A percentile compares a stretch with the other conserved stretches of the same genome.
phyloP scores from a whole-genome alignment of 768 basidiomycete species.

The Amanita polypyramis region DNA sequence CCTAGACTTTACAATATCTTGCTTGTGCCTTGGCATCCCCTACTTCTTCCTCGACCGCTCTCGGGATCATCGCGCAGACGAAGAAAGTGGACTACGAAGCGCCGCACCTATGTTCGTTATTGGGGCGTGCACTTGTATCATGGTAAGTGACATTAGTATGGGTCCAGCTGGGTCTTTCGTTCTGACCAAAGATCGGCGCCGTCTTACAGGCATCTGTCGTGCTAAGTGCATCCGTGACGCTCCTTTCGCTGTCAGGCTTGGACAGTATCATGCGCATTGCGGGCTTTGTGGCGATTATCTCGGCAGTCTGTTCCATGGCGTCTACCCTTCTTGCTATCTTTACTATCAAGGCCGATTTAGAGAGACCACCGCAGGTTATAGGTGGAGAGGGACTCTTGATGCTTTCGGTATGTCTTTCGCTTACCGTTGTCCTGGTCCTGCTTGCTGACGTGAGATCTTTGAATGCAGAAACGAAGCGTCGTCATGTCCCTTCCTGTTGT shows the following conservation, averaged over 20 bases:
- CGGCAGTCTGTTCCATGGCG: constrained; percentile 60
- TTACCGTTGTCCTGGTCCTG: background rate
- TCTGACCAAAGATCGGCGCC: constrained; percentile 7
- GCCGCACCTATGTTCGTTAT: constrained; percentile 52
- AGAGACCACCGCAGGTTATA: constrained; percentile 34
- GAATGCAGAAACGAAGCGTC: constrained; percentile 43
- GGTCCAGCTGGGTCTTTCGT: constrained; percentile 9
- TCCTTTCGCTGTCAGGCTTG: constrained; percentile 69
- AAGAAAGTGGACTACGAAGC: constrained; percentile 43
- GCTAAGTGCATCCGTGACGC: constrained; percentile 72
- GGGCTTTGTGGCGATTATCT: constrained; percentile 57
- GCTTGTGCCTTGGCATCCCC: constrained; percentile 70
- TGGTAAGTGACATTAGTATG: constrained; percentile 31
- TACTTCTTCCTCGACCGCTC: constrained; percentile 58
- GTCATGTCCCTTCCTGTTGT: constrained; percentile 66
- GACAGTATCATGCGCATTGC: constrained; percentile 53
- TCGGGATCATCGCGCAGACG: constrained; percentile 39
- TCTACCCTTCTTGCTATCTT: constrained; percentile 63
- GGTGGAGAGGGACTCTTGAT: constrained; percentile 48
- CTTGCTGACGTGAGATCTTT: background rate
- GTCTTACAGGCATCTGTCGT: constrained; percentile 60
- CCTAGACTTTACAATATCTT: constrained; percentile 48
- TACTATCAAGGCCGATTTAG: constrained; percentile 57
- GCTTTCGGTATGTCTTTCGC: constrained; percentile 28
- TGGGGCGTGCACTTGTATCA: constrained; percentile 54